These are phyloP conservation scores for Camellia granthamiana DNA, from an alignment of 148 eudicot species.

Conservation along the genomic window DNA sequence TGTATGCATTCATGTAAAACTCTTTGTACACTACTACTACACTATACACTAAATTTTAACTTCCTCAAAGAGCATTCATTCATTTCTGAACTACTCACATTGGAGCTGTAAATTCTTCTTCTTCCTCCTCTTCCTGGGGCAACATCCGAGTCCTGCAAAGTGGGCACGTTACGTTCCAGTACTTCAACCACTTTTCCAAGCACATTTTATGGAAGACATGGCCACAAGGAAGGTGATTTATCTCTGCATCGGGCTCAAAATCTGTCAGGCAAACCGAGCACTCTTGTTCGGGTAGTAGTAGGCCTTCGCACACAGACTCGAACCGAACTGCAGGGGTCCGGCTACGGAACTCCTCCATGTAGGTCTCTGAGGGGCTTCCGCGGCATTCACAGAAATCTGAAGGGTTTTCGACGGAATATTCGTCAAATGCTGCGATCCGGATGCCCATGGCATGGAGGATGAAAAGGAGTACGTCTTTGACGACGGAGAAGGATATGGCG, in stretches of 20 bases:
- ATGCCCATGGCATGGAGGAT: slow-evolving; percentile 44
- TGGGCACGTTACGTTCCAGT: slow-evolving; percentile 55
- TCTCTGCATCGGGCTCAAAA: slow-evolving; percentile 42
- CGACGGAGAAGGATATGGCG: slow-evolving; percentile 36
- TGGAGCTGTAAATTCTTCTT: slow-evolving; percentile 27
- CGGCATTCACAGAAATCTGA: slow-evolving; percentile 18
- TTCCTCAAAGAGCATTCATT: not conserved
- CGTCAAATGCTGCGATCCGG: slow-evolving; percentile 38
- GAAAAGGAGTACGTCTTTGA: slow-evolving; percentile 38
- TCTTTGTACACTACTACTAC: slow-evolving; percentile 15
- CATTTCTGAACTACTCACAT: slow-evolving; percentile 8
- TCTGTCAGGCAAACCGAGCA: slow-evolving; percentile 51
- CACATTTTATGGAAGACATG: slow-evolving; percentile 54
- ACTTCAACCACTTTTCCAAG: slow-evolving; percentile 53
- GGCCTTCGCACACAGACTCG: slow-evolving; percentile 25
- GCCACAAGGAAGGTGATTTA: slow-evolving; percentile 46
- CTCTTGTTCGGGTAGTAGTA: slow-evolving; percentile 23
- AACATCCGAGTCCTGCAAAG: slow-evolving; percentile 49
- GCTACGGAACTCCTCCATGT: slow-evolving; percentile 48
- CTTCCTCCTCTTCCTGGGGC: slow-evolving; percentile 24
- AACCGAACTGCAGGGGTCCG: slow-evolving; percentile 40
- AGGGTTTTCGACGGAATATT: slow-evolving; percentile 18
- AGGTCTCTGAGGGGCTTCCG: slow-evolving; percentile 31
- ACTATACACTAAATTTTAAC: not conserved
- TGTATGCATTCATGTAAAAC: slow-evolving; percentile 6